Base-by-base conservation (phyloP, 768 basidiomycete genomes). In the Lactifluus pinguis region DNA sequence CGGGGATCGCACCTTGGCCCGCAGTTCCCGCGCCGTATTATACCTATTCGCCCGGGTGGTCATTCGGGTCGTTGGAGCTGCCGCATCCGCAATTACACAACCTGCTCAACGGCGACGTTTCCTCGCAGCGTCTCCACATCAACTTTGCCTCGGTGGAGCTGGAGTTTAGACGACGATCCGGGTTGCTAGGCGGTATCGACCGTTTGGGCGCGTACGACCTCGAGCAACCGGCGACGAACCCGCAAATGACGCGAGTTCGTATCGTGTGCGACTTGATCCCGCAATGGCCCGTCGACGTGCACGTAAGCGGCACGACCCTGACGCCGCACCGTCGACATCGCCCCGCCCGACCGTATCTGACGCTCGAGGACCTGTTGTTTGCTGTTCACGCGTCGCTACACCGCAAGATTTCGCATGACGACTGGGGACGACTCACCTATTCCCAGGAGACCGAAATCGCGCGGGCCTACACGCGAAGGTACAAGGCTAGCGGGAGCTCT, bases 401-500 rank as follows among this genome's bases (percentile, higher is more conserved):
- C 38, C 60, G 49, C 64, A 60, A 64, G 60, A 66, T 66, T 56
- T 57, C 65, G 44, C 65, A 66, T 15, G 60, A 53, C 13, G 65
- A 66, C 49, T 66, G 65, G 65, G 63, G 60, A 14, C 56, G 55
- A 19, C 50, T 66, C 42, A 48, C 9, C 38, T 9, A 11, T 13
- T 19, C 51, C 44, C 56, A 61, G 47, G 65, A 66, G 65, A 66
- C 60, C 34, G 60, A 66, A 0, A 45, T 66, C 39, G 41, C 65
- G n/a, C 59, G 63, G 13, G 65, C 65, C 39, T 66, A 65, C 59
- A 66, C 65, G 21, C 65, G 63, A 39, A 60, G 65, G 17, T 65
- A 36, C 65, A 65, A 66, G 57, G 57, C 65, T 30, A 53, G 44
- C 17, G 32, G 52, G 25, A 54, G 13, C 34, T 38, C 55, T 6